A percentile compares a stretch with the other conserved stretches of the same genome.
Evolutionary conservation across 2,329 filamentous ascomycete species (phyloP).

Genomic region (Aspergillus sp.): DNA sequence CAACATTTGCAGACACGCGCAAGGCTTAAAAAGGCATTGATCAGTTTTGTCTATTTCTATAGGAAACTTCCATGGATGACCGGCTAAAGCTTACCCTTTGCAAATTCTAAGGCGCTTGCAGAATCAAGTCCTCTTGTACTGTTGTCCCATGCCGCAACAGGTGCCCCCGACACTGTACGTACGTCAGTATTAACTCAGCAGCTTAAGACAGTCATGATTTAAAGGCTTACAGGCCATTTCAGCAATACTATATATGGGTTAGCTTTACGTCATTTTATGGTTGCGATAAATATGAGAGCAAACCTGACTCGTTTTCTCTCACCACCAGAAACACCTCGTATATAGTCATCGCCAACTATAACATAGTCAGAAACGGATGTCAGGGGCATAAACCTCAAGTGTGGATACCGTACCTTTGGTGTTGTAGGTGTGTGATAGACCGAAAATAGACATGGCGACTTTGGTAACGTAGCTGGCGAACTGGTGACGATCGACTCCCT

Average conservation of each 20-base stretch:
- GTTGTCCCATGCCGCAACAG: slow-evolving; percentile 47
- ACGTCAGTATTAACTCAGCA: background rate
- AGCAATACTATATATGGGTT: slow-evolving; percentile 31
- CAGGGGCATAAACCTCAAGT: background rate
- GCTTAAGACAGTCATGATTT: background rate
- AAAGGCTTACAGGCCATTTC: slow-evolving; percentile 35
- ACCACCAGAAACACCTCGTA: slow-evolving; percentile 62
- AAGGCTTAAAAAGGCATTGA: slow-evolving; percentile 35
- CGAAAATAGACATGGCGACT: slow-evolving; percentile 43
- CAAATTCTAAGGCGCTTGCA: slow-evolving; percentile 60
- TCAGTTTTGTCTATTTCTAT: background rate
- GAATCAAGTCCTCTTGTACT: slow-evolving; percentile 55
- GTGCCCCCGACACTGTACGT: slow-evolving; percentile 33
- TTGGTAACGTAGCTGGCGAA: slow-evolving; percentile 42
- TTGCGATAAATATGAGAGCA: slow-evolving; percentile 22
- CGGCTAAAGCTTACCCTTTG: slow-evolving; percentile 30
- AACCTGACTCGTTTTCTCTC: slow-evolving; percentile 60
- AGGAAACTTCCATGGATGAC: no score
- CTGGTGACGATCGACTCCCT: slow-evolving; percentile 46
- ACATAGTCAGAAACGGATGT: background rate
- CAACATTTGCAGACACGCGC: slow-evolving; percentile 51
- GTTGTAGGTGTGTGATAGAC: slow-evolving; percentile 43
- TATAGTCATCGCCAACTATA: slow-evolving; percentile 53
- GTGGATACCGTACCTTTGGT: slow-evolving; percentile 40
- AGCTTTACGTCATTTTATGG: slow-evolving; percentile 18